Evolutionary conservation across 305 asterid species (phyloP).

Genomic region (Fraxinus platypoda): DNA sequence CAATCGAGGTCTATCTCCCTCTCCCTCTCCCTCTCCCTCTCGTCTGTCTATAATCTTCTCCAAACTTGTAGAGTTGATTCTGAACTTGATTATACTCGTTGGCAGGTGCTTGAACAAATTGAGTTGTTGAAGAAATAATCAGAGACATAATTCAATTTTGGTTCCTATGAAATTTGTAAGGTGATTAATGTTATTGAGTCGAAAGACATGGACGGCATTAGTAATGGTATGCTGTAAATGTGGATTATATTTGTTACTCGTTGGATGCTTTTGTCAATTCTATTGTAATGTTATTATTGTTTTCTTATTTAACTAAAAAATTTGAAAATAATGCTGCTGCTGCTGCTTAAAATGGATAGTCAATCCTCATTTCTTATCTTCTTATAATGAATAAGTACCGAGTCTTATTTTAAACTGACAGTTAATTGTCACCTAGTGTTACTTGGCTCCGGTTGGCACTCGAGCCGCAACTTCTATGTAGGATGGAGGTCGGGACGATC

Average conservation of each 20-base stretch:
- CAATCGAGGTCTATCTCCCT: conserved; percentile 60
- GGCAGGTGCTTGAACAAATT: conserved; percentile 64
- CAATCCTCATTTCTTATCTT: too few species aligned
- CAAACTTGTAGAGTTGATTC: conserved; percentile 1
- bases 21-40: not conserved
- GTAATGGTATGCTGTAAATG: not conserved
- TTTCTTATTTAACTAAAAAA: too few species aligned
- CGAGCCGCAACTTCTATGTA: too few species aligned
- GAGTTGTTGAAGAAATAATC: conserved; percentile 45
- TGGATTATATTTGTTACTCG: not conserved
- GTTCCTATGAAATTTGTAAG: not conserved
- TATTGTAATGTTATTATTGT: not conserved
- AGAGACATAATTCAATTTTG: not conserved
- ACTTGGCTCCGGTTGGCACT: too few species aligned
- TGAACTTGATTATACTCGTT: conserved; percentile 15
- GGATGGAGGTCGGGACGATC: not conserved
- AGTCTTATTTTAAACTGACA: too few species aligned
- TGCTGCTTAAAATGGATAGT: too few species aligned
- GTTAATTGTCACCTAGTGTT: too few species aligned
- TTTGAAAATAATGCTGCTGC: too few species aligned
- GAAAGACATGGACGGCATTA: not conserved
- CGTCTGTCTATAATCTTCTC: not conserved
- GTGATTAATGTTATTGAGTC: not conserved
- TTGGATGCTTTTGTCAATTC: not conserved
- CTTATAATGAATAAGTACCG: too few species aligned